These are phyloP conservation scores for Capillidium heterosporum DNA, from an alignment of 371 early-diverging fungal species.

Conservation along the genomic window DNA sequence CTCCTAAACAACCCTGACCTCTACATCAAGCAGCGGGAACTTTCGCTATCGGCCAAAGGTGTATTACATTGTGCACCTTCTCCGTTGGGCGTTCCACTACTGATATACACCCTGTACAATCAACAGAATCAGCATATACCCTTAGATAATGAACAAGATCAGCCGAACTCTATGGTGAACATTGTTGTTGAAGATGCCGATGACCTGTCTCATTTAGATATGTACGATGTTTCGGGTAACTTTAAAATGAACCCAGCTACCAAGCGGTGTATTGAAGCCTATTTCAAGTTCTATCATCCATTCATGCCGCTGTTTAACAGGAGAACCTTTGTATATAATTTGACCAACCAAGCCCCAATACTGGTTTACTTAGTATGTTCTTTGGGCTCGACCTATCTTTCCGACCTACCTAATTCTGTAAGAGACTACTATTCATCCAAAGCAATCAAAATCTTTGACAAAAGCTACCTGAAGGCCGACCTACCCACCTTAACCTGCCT, in stretches of 20 bases:
- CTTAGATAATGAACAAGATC: too few relatives aligned
- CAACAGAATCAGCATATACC: too few relatives aligned
- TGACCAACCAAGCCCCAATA: background rate
- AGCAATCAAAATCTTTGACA: background rate
- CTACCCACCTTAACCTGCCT: background rate
- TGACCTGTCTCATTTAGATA: too few relatives aligned
- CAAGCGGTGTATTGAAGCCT: too few relatives aligned
- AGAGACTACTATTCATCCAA: background rate
- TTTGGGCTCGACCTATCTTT: background rate
- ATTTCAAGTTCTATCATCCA: too few relatives aligned
- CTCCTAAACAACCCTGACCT: too few relatives aligned
- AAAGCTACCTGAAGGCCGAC: background rate
- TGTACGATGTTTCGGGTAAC: too few relatives aligned
- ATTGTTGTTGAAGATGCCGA: too few relatives aligned
- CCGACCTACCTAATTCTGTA: background rate
- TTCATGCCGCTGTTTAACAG: background rate
- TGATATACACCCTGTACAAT: background rate
- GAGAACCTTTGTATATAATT: background rate
- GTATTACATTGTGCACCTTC: background rate
- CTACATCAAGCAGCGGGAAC: too few relatives aligned
- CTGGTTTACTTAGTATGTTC: background rate
- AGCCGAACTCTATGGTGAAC: too few relatives aligned
- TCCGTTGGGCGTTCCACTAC: background rate
- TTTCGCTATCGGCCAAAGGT: background rate
- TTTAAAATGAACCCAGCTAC: too few relatives aligned